Base-by-base conservation (phyloP, 2,329 filamentous ascomycete genomes). In the Akanthomyces uredinophilus region DNA sequence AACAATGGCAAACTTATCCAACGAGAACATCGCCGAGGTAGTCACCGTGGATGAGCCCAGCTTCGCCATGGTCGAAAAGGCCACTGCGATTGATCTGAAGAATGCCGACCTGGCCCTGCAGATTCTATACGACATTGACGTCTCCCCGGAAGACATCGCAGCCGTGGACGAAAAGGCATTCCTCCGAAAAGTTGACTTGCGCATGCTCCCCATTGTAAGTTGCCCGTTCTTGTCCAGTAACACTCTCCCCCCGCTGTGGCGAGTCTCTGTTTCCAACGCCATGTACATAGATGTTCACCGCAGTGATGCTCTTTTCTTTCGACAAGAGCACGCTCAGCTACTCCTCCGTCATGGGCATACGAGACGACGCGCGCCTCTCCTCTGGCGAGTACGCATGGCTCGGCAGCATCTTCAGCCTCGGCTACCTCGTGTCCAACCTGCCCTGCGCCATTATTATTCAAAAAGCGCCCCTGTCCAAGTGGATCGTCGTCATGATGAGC, bases 391-490 rank as follows among this genome's bases (percentile, higher is more conserved):
- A 52, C 24, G 49, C 49, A 27, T 52, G 49, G 49, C 24, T 52
- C n/a, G 49, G 49, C 13, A 52, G 49, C 49, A 52, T 52, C 32
- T 52, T 52, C 49, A 52, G 49, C n/a, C 32, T 52, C 32, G 49
- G 49, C n/a, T 52, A 52, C n/a, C 49, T 52, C 49, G 49, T 52
- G 11, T 52, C 49, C 49, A 52, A 52, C 49, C n/a, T 52, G 14
- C 49, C 49, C 20, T 52, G 49, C 22, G 49, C 49, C 24, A 37
- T 52, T 22, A 29, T 52, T 10, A 52, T 52, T 29, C 49, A 52
- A 37, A 52, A 52, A 14, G 49, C 32, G 10, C 49, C 49, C 24
- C 32, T 52, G 11, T 52, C 49, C 49, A 52, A 52, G 22, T 52
- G 49, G 49, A 52, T 52, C 10, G 49, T 52, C 22, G n/a, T 52